Base-by-base conservation (phyloP, 306 rosid genomes). In the Cicer bijugum region DNA sequence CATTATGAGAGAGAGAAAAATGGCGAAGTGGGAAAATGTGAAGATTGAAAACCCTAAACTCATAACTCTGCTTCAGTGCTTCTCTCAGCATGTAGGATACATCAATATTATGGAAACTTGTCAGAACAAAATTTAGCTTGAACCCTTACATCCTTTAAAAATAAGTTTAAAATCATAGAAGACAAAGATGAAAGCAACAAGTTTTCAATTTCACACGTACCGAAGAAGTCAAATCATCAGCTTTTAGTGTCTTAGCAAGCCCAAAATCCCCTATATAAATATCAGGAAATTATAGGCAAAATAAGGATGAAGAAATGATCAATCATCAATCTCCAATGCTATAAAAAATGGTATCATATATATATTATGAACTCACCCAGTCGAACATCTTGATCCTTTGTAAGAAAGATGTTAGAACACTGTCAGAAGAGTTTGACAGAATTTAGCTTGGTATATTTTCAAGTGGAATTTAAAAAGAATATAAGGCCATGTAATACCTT, bases 331-430 rank as follows among this genome's bases (percentile, higher is more conserved):
- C 71, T 19, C 56, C 17, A 68, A 73, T 5, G 20, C 23, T 69
- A 69, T 33, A 78, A 80, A 77, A 58, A 37, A 69, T 44, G 69
- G 45, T 58, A 59, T 28, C 4, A 28, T 28, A 28, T 28, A 28
- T 28, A 28, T 28, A 28, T 3, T 48, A 70, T 48, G 12, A 80
- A 80, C 94, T 81, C 80, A 93, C 98, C 98, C 44, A 91, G 89
- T 68, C 98, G 96, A 81, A 93, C 86, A 85, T 91, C 91, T 14
- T 85, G 93, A 84, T 89, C 98, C 88, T 88, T 93, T 66, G 98
- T 91, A 28, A 93, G 94, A 86, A 93, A 93, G 57, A 93, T 93
- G 78, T 93, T 93, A 83, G 98, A 93, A 75, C 98, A 91, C 98
- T 93, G 92, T 80, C 69, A 74, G 55, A 68, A 75, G 67, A 74